Conservation (phyloP, 495 filamentous ascomycete genomes). For the Penicillium flavigenum region DNA sequence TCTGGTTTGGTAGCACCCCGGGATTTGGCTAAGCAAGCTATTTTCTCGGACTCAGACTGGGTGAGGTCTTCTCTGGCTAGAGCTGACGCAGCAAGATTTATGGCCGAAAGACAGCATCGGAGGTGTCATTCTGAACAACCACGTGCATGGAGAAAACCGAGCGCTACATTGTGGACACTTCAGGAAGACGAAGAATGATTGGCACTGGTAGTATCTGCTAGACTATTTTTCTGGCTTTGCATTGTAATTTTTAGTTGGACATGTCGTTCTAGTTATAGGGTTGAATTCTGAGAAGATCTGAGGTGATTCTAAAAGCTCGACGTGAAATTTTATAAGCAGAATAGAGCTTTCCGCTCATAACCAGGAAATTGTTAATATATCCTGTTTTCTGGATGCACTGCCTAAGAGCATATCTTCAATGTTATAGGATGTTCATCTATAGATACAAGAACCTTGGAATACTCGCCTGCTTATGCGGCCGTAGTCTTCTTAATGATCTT, state of each 20-base stretch:
- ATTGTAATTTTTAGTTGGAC: neutral
- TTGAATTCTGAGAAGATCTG: neutral
- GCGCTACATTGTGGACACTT: slow-evolving; percentile 42
- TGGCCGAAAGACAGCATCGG: slow-evolving; percentile 34
- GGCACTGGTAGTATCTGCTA: neutral
- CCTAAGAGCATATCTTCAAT: too few species aligned
- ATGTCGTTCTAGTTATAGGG: neutral
- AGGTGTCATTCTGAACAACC: slow-evolving; percentile 48
- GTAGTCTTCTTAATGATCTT: too few species aligned
- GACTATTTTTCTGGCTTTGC: neutral
- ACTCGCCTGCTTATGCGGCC: too few species aligned
- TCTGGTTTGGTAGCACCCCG: slow-evolving; percentile 29
- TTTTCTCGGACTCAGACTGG: slow-evolving; percentile 12
- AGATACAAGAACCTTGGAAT: too few species aligned
- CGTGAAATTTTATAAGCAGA: too few species aligned
- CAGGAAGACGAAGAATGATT: slow-evolving; percentile 29
- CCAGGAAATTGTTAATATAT: too few species aligned
- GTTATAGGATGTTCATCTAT: too few species aligned
- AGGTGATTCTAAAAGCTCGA: neutral
- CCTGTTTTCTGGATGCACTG: too few species aligned
- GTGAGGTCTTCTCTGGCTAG: neutral
- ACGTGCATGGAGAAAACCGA: slow-evolving; percentile 42
- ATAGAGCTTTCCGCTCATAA: too few species aligned
- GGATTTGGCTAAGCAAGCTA: slow-evolving; percentile 13
- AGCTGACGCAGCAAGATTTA: slow-evolving; percentile 13